Percentiles rank a stretch among this genome's conserved stretches.
Conservation (phyloP, 1,284 basidiomycete species). For the Phaffia rhodozyma region DNA sequence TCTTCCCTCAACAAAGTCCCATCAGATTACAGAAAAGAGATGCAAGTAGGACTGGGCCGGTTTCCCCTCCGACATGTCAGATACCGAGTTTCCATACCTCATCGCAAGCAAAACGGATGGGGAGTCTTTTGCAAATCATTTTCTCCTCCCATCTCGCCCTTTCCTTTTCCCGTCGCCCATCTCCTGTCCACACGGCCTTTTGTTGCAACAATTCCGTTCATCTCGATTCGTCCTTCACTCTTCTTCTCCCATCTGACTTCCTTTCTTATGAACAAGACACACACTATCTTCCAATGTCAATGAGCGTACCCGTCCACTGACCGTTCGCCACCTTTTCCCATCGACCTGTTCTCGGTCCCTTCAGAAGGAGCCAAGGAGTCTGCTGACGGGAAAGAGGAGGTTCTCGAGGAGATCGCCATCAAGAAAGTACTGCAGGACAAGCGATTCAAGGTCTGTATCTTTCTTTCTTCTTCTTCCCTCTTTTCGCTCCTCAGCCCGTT, state of each 20-base stretch:
- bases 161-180: too few relatives aligned
- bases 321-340: background rate
- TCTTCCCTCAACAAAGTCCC: background rate
- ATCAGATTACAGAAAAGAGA: background rate
- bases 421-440: slow-evolving; percentile 99
- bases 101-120: too few relatives aligned
- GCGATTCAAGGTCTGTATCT: slow-evolving; percentile 77
- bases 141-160: too few relatives aligned
- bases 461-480: slow-evolving; percentile 7
- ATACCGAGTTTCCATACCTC: too few relatives aligned
- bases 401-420: slow-evolving; percentile 85
- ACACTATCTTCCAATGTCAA: too few relatives aligned
- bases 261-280: background rate
- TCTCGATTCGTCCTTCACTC: background rate
- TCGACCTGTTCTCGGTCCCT: background rate
- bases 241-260: background rate
- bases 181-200: too few relatives aligned
- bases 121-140: too few relatives aligned
- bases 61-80: background rate
- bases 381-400: slow-evolving; percentile 45
- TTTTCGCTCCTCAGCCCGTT: background rate
- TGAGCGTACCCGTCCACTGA: background rate
- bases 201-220: too few relatives aligned
- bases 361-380: slow-evolving; percentile 24
- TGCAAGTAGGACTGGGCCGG: background rate